A percentile compares a stretch with the other conserved stretches of the same genome.
phyloP scores from a whole-genome alignment of 2,329 filamentous ascomycete species.

The Blumeriella jaapii region DNA sequence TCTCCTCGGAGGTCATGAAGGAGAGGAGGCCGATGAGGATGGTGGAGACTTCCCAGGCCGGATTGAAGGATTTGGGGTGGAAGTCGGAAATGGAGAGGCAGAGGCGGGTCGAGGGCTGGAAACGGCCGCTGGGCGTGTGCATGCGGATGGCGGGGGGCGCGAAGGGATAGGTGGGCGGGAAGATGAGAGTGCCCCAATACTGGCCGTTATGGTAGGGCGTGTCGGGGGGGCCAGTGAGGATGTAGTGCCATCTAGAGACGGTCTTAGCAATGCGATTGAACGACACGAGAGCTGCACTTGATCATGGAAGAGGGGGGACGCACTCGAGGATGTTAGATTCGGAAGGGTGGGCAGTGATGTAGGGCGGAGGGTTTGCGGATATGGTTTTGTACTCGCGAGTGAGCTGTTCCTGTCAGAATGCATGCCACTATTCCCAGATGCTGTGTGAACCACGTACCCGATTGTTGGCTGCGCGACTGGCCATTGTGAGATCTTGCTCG shows the following conservation, averaged over 20 bases:
- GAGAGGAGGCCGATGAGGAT: conserved; percentile 88
- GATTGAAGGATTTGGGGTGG: conserved; percentile 96
- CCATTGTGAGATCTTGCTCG: conserved; percentile 39
- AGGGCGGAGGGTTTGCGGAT: conserved; percentile 70
- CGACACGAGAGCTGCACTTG: neutral
- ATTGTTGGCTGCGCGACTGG: conserved; percentile 62
- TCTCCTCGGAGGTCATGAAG: conserved; percentile 98
- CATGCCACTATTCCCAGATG: conserved; percentile 31
- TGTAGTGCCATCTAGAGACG: conserved; percentile 71
- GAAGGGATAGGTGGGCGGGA: conserved; percentile 94
- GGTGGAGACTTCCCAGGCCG: conserved; percentile 94
- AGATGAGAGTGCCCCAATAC: conserved; percentile 95
- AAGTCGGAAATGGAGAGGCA: conserved; percentile 97
- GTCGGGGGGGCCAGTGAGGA: conserved; percentile 85
- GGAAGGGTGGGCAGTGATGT: conserved; percentile 79
- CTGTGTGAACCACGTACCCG: conserved; percentile 38
- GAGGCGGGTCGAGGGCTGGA: conserved; percentile 82
- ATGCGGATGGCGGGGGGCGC: conserved; percentile 95
- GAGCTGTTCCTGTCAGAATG: conserved; percentile 32
- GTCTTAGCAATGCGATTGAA: conserved; percentile 1
- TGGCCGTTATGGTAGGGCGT: conserved; percentile 92
- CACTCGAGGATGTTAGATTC: conserved; percentile 87
- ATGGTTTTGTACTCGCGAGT: conserved; percentile 55
- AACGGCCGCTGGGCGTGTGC: conserved; percentile 94
- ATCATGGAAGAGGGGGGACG: conserved; percentile 21